A percentile compares a stretch with the other conserved stretches of the same genome.
Evolutionary conservation across 2,329 filamentous ascomycete genomes (phyloP).

Genomic region (Bipolaris sorokiniana): DNA sequence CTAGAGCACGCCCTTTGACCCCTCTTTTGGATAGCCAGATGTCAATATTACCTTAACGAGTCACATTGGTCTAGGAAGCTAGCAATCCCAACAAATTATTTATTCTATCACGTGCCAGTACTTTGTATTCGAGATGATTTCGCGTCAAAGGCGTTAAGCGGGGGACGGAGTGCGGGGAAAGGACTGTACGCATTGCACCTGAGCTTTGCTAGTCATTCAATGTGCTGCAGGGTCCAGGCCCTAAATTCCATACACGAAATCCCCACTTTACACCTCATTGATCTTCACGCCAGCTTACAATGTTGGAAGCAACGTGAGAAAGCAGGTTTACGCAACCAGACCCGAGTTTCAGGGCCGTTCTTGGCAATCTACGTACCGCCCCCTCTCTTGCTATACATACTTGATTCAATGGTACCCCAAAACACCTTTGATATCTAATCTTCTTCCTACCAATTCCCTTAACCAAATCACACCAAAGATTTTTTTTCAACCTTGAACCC

Average conservation of each 20-base stretch:
- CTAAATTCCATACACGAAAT: neutral
- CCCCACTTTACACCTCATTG: too few species aligned
- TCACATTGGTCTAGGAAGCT: neutral
- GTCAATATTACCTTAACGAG: neutral
- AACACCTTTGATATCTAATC: too few species aligned
- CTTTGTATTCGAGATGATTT: neutral
- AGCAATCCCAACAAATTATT: neutral
- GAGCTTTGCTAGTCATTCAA: neutral
- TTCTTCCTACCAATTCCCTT: too few species aligned
- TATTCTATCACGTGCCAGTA: neutral
- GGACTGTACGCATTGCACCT: neutral
- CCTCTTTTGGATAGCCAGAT: neutral
- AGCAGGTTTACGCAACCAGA: too few species aligned
- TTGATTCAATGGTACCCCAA: too few species aligned
- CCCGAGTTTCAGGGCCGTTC: too few species aligned
- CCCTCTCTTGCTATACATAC: too few species aligned
- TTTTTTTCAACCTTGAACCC: too few species aligned
- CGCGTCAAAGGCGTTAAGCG: neutral
- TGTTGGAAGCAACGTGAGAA: too few species aligned
- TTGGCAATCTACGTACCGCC: too few species aligned
- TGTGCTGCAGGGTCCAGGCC: neutral
- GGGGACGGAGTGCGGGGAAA: neutral
- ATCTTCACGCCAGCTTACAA: too few species aligned
- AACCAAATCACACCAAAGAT: too few species aligned
- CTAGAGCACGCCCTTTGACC: slow-evolving; percentile 2